Base-by-base conservation (phyloP, 805 yeast genomes). In the Wickerhamiella kurtzmanii region DNA sequence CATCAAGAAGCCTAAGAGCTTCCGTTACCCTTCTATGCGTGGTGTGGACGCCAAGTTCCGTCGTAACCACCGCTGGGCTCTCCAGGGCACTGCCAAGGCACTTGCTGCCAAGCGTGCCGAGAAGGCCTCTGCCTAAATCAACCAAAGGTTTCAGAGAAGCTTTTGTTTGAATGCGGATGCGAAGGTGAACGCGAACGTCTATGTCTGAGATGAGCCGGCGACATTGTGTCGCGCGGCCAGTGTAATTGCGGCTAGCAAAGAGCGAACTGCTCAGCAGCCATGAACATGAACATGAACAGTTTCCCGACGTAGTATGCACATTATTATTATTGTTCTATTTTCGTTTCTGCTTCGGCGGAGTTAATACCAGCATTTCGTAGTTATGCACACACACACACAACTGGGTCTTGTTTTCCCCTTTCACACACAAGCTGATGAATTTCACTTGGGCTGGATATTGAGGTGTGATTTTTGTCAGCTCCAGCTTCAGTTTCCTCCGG, bases 1-100 rank as follows among this genome's bases (percentile, higher is more conserved):
- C 78, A 89, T 92, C 79, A 89, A 89, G 84, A 92, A 89, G 88
- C 96, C 96, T 65, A 84, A 79, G 81, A 82, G 95, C 69, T 75
- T 79, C 94, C 88, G 85, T 79, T 87, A 89, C 81, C 95, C 96
- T 63, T 88, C 97, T 60, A 79, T 86, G 74, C 89, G 85, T 77
- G 95, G 95, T 79, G 96, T 89, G 72, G 97, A 92, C 74, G 80
- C 98, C 70, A 92, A 92, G 82, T 92, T 92, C 95, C 80, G 80
- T 70, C 83, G 97, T 77, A 92, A 92, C 94, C 97, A 89, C 92
- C 88, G 84, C 76, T 84, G 79, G 75, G 97, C 96, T 75, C 80
- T 86, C 68, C 96, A 83, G 75, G 98, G 98, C 74, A 86, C 95
- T 63, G 87, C 84, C 63, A 86, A 79, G 77, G 89, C 88, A 63